Conservation (phyloP, 2,329 filamentous ascomycete genomes). For the Hyphodiscus sp. region DNA sequence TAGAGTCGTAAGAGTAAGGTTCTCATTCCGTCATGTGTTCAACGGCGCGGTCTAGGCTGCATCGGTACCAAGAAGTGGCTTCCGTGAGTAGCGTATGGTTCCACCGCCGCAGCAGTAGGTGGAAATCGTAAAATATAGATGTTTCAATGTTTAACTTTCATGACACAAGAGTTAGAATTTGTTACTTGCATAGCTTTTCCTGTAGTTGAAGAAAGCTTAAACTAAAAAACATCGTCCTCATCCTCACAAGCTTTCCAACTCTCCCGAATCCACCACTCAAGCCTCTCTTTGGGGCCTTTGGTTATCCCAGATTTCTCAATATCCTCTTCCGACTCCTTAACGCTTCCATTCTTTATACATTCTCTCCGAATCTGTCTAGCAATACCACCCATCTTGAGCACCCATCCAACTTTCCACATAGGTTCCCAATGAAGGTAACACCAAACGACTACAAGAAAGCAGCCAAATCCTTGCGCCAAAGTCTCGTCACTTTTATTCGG, state of each 20-base stretch:
- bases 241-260: conserved; percentile 3
- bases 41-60: too few species aligned
- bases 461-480: conserved; percentile 1
- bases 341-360: conserved; percentile 4
- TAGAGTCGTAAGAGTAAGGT: too few species aligned
- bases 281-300: conserved; percentile 3
- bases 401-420: conserved; percentile 4
- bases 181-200: background rate
- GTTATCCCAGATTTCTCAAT: conserved; percentile 4
- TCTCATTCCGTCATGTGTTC: too few species aligned
- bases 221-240: conserved; percentile 2
- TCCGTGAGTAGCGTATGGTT: too few species aligned
- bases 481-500: background rate
- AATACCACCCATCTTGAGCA: conserved; percentile 4
- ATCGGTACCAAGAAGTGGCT: too few species aligned
- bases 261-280: conserved; percentile 6
- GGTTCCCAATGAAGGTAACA: background rate
- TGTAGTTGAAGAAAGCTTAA: conserved; percentile 4
- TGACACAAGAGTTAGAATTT: too few species aligned
- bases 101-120: too few species aligned
- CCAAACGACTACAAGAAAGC: conserved; percentile 1
- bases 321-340: conserved; percentile 4
- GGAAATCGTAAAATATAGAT: too few species aligned
- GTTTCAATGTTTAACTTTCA: too few species aligned
- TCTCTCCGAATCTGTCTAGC: conserved; percentile 7